Evolutionary conservation across 306 rosid genomes (phyloP).

Genomic region (Notholithocarpus densiflorus): DNA sequence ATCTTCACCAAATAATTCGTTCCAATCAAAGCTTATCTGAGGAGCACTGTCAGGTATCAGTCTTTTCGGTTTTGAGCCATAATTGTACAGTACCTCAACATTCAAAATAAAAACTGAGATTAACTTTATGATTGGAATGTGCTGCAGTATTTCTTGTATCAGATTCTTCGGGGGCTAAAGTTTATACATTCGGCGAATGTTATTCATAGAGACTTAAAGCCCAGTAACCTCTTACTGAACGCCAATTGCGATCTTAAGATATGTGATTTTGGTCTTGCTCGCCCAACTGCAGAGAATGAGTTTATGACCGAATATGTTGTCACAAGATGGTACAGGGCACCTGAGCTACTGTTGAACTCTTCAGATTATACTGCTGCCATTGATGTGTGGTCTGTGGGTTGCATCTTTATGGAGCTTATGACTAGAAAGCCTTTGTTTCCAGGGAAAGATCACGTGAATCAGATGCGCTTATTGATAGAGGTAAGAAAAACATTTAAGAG

Average conservation of each 20-base stretch:
- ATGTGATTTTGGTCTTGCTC: slow-evolving; percentile 92
- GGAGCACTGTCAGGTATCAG: slow-evolving; percentile 85
- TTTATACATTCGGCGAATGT: slow-evolving; percentile 92
- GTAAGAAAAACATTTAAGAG: slow-evolving; percentile 32
- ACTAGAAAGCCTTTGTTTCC: slow-evolving; percentile 90
- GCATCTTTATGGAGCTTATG: slow-evolving; percentile 98
- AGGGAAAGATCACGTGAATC: slow-evolving; percentile 87
- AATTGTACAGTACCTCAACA: not conserved
- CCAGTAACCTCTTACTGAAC: slow-evolving; percentile 83
- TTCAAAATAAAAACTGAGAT: slow-evolving; percentile 9
- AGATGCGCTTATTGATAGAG: slow-evolving; percentile 95
- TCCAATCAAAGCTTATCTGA: slow-evolving; percentile 87
- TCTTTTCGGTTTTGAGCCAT: not conserved
- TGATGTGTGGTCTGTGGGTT: slow-evolving; percentile 97
- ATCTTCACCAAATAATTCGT: slow-evolving; percentile 95
- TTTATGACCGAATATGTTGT: slow-evolving; percentile 94
- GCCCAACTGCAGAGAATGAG: slow-evolving; percentile 80
- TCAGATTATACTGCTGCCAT: slow-evolving; percentile 92
- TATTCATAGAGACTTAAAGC: slow-evolving; percentile 91
- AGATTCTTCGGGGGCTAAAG: slow-evolving; percentile 90
- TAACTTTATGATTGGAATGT: slow-evolving; percentile 23
- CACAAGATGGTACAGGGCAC: slow-evolving; percentile 99
- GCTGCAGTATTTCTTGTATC: slow-evolving; percentile 96
- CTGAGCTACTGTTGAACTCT: slow-evolving; percentile 88
- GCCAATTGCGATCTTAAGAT: slow-evolving; percentile 95